Conservation (phyloP, 2,329 filamentous ascomycete species). For the Periconia digitata region DNA sequence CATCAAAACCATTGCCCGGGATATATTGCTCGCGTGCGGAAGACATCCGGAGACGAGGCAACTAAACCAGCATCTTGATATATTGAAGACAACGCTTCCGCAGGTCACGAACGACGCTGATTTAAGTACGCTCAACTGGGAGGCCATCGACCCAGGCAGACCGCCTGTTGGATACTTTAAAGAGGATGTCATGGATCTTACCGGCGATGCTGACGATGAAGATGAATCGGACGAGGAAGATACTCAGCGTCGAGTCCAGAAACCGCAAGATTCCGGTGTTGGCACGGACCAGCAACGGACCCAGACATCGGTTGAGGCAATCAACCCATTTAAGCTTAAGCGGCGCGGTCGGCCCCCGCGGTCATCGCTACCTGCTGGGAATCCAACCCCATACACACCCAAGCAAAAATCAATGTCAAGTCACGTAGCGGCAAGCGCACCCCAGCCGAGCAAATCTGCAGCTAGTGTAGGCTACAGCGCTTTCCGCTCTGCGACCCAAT, state of each 20-base stretch:
- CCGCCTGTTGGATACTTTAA: conserved; percentile 43
- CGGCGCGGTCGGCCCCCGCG: conserved; percentile 41
- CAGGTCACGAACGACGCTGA: conserved; percentile 52
- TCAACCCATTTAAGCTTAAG: conserved; percentile 38
- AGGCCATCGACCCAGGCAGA: conserved; percentile 60
- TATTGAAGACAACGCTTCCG: conserved; percentile 47
- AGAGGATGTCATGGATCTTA: conserved; percentile 22
- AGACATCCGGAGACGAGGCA: conserved; percentile 61
- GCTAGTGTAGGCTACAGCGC: conserved; percentile 45
- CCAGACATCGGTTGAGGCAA: conserved; percentile 30
- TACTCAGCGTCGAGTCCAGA: conserved; percentile 13
- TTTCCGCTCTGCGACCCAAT: conserved; percentile 38
- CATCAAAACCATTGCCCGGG: conserved; percentile 62
- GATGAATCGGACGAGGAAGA: conserved; percentile 38
- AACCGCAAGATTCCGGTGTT: conserved; percentile 18
- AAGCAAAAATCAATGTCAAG: conserved; percentile 13
- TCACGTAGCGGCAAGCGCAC: conserved; percentile 29
- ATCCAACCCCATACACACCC: conserved; percentile 18
- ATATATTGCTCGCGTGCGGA: conserved; percentile 63
- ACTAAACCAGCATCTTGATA: conserved; percentile 62
- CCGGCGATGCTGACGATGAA: conserved; percentile 39
- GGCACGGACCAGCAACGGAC: conserved; percentile 23
- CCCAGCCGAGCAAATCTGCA: conserved; percentile 17
- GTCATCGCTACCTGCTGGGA: conserved; percentile 28
- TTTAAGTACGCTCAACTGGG: conserved; percentile 62